A percentile compares a stretch with the other conserved stretches of the same genome.
These are phyloP conservation scores for Rhizophora mangle DNA, from an alignment of 345 rosid species.

Conservation along the genomic window DNA sequence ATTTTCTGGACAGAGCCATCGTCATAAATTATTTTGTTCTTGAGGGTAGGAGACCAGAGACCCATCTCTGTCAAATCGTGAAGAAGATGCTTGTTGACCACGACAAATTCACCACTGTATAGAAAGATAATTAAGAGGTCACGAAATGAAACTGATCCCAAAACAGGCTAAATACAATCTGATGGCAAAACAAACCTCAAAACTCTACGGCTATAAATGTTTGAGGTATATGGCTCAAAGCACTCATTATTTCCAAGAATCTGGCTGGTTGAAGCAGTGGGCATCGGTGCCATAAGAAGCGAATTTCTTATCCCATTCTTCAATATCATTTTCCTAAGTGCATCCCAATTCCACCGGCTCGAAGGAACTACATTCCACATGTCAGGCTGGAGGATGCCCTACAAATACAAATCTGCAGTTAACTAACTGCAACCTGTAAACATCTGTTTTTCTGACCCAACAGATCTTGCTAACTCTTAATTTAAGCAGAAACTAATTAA, in stretches of 20 bases:
- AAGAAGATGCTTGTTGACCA: constrained; percentile 96
- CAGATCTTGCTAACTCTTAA: not conserved
- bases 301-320: constrained; percentile 86
- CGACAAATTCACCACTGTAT: constrained; percentile 89
- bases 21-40: constrained; percentile 70
- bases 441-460: not conserved
- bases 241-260: constrained; percentile 96
- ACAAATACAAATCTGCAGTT: constrained; percentile 15
- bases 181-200: constrained; percentile 46
- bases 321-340: constrained; percentile 55
- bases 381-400: constrained; percentile 95
- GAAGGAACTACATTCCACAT: constrained; percentile 88
- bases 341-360: constrained; percentile 70
- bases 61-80: constrained; percentile 90
- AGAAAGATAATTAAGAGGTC: constrained; percentile 4
- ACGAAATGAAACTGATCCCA: not conserved
- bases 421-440: constrained; percentile 13
- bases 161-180: not conserved
- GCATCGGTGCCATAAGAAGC: constrained; percentile 91
- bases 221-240: constrained; percentile 92
- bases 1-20: constrained; percentile 76
- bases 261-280: constrained; percentile 95
- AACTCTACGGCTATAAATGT: constrained; percentile 88
- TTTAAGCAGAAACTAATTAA: too few relatives aligned
- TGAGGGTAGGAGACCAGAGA: constrained; percentile 74